Conservation (phyloP, 1,284 basidiomycete genomes). For the Cutaneotrichosporon spelunceum region DNA sequence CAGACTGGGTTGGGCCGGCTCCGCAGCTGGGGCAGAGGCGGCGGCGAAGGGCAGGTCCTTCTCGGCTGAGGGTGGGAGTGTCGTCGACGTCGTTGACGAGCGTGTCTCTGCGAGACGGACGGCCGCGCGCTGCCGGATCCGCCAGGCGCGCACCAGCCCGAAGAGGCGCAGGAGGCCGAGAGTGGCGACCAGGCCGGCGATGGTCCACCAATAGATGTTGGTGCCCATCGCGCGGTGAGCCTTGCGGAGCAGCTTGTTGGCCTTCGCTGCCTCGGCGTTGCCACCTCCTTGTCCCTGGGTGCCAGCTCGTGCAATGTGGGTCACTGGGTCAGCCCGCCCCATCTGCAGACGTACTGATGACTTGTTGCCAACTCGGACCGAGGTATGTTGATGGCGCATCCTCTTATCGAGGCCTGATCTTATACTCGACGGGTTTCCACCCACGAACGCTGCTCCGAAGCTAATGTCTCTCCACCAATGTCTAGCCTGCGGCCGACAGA, state of each 20-base stretch:
- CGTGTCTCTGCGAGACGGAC: background rate
- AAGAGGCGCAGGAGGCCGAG: background rate
- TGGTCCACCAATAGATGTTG: constrained; percentile 17
- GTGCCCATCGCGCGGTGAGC: background rate
- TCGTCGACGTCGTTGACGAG: background rate
- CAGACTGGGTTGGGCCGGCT: background rate
- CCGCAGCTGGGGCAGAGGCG: background rate
- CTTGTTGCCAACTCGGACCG: no score
- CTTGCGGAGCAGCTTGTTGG: background rate
- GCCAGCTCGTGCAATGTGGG: no score
- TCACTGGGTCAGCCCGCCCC: no score
- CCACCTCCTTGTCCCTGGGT: background rate
- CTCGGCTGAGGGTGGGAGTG: background rate
- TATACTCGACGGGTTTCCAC: background rate
- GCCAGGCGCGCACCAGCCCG: background rate
- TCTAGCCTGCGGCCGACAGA: no score
- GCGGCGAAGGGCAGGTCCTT: background rate
- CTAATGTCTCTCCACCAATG: no score
- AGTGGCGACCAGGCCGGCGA: constrained; percentile 9
- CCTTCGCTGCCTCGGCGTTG: background rate
- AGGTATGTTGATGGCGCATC: no score
- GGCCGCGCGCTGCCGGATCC: constrained; percentile 1
- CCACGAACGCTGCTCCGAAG: background rate
- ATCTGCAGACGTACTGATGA: no score
- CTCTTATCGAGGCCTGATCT: no score